Evolutionary conservation across 148 eudicot species (phyloP), one percentile per base, ranked within the genome.

Genomic region (Camellia lanceoleosa): DNA sequence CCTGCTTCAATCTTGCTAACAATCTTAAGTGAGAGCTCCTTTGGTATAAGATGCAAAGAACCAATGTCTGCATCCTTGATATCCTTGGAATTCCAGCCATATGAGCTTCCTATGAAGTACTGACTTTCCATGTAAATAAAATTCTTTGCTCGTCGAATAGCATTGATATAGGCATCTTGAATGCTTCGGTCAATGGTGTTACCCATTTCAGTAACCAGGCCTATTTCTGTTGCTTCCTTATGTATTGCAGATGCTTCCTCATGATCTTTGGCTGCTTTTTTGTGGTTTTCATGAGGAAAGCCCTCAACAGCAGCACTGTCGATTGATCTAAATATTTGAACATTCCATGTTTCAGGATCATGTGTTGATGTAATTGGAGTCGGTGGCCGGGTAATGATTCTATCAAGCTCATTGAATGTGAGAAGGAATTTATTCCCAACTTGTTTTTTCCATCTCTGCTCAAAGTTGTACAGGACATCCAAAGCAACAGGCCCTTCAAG

Each of bases 381-480:
- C 11, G 86, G 81, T 13, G 86, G 86, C 18, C 63, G 84, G 11
- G 82, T 81, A 10, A 84, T 79, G 11, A 81, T 76, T 5, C 66
- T 63, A 5, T 79, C 59, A 3, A 86, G 78, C 20, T 86, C 89
- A 1, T 68, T 54, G 2, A 86, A 9, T 3, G 58, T 61, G 38
- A 83, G 11, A 0, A 86, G 82, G 55, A 75, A 65, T 43, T 73
- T 73, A 62, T 66, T 70, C 7, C 67, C 80, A 4, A 86, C 89
- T 81, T 86, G 89, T 30, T 86, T 83, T 73, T 61, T 60, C 89
- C 89, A 86, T 46, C 89, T 78, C 75, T 86, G 89, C 79, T 86
- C 89, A 52, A 86, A 83, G 68, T 81, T 86, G 73, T 11, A 81
- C 3, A 86, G 69, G 8, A 86, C 86, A 74, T 86, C 89, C 89